Evolutionary conservation across 2,329 filamentous ascomycete species (phyloP).

Genomic region (Plenodomus tracheiphilus): DNA sequence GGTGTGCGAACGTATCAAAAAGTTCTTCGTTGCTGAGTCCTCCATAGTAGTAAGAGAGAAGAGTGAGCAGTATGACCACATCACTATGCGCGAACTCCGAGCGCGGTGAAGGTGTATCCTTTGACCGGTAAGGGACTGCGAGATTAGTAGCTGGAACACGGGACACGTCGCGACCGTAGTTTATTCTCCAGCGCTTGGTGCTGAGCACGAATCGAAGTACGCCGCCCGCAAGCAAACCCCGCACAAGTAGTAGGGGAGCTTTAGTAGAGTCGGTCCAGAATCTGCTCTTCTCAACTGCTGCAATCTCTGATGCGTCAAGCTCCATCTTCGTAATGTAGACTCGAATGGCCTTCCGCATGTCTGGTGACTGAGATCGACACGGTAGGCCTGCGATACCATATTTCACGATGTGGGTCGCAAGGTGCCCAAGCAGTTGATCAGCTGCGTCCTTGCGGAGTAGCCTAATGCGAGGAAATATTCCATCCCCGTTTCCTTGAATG

Average conservation of each 20-base stretch:
- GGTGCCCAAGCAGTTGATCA: constrained; percentile 20
- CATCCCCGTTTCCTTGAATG: constrained; percentile 36
- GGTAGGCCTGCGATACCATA: constrained; percentile 52
- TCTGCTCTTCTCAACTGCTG: constrained; percentile 6
- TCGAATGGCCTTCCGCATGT: constrained; percentile 38
- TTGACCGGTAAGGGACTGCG: constrained; percentile 66
- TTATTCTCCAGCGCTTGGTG: constrained; percentile 66
- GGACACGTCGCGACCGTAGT: constrained; percentile 60
- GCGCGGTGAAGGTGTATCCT: constrained; percentile 64
- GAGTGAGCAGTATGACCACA: constrained; percentile 66
- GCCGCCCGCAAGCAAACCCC: constrained; percentile 60
- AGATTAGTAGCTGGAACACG: constrained; percentile 57
- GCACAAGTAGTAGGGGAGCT: constrained; percentile 52
- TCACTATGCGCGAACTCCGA: constrained; percentile 72
- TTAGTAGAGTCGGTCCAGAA: constrained; percentile 47
- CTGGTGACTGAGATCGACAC: constrained; percentile 41
- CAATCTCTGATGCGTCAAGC: constrained; percentile 36
- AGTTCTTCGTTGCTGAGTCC: constrained; percentile 60
- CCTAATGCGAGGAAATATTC: constrained; percentile 54
- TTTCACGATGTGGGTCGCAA: constrained; percentile 47
- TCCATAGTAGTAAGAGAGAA: constrained; percentile 68
- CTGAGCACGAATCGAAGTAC: constrained; percentile 59
- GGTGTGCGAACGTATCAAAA: constrained; percentile 49
- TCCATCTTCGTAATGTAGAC: constrained; percentile 52
- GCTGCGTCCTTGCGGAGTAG: constrained; percentile 51